A percentile compares a stretch with the other conserved stretches of the same genome.
phyloP scores from a whole-genome alignment of 176 grass and related monocot genomes.

The Oryza australiensis region DNA sequence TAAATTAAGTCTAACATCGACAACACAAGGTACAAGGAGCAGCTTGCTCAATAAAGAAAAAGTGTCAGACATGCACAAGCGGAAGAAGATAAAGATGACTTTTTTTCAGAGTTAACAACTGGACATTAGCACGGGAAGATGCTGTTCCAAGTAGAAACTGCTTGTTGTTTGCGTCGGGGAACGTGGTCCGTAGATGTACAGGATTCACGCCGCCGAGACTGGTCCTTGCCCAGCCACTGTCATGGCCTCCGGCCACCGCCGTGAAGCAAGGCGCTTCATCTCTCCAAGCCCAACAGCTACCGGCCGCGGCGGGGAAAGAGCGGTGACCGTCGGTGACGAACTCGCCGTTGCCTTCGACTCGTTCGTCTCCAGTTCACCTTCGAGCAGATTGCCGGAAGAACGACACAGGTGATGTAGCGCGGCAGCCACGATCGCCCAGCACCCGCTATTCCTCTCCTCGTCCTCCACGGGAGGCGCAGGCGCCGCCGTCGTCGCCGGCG shows the following conservation, averaged over 20 bases:
- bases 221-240: background rate
- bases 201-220: constrained; percentile 12
- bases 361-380: background rate
- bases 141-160: background rate
- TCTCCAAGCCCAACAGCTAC: constrained; percentile 10
- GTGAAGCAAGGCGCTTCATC: constrained; percentile 40
- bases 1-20: constrained; percentile 1
- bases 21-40: constrained; percentile 16
- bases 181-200: background rate
- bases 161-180: background rate
- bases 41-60: background rate
- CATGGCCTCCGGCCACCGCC: constrained; percentile 41
- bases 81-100: background rate
- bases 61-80: background rate
- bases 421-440: constrained; percentile 24
- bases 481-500: background rate
- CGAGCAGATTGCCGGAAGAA: background rate
- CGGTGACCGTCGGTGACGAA: background rate
- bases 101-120: background rate
- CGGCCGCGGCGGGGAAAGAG: constrained; percentile 26
- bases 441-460: background rate
- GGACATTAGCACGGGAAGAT: background rate
- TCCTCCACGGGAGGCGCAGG: background rate
- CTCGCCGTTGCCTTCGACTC: background rate
- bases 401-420: background rate